phyloP scores from a whole-genome alignment of 345 rosid genomes.

The Ceriops zippeliana region DNA sequence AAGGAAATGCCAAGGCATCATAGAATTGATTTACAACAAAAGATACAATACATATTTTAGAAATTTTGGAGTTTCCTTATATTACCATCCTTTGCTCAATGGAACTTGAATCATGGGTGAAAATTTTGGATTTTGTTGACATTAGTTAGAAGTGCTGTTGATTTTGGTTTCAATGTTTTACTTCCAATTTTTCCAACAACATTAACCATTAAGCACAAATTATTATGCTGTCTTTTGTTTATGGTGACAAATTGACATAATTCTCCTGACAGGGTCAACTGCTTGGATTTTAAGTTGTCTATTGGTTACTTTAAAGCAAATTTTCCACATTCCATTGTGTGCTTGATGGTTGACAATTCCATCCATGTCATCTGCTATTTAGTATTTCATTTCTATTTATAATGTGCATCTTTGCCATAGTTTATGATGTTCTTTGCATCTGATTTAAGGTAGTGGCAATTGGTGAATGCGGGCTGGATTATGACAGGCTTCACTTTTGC shows the following conservation, averaged over 20 bases:
- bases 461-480: slow-evolving; percentile 97
- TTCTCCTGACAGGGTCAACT: background rate
- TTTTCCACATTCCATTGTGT: slow-evolving; percentile 1
- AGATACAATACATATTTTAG: background rate
- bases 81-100: no score
- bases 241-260: background rate
- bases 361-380: background rate
- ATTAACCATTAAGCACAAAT: background rate
- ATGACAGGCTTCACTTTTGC: slow-evolving; percentile 95
- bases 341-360: background rate
- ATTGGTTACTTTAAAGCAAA: background rate
- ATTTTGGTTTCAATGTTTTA: no score
- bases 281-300: slow-evolving; percentile 4
- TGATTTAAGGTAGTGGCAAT: slow-evolving; percentile 79
- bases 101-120: no score
- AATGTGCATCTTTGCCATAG: background rate
- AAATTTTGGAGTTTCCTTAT: no score
- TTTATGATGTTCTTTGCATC: slow-evolving; percentile 4
- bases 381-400: background rate
- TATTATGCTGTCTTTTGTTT: background rate
- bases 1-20: background rate
- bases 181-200: no score
- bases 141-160: no score
- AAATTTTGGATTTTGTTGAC: no score
- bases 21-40: background rate